Percentiles rank a stretch among this genome's conserved stretches.
Evolutionary conservation across 371 early-diverging fungal genomes (phyloP).

Genomic region (Mucor mucedo): DNA sequence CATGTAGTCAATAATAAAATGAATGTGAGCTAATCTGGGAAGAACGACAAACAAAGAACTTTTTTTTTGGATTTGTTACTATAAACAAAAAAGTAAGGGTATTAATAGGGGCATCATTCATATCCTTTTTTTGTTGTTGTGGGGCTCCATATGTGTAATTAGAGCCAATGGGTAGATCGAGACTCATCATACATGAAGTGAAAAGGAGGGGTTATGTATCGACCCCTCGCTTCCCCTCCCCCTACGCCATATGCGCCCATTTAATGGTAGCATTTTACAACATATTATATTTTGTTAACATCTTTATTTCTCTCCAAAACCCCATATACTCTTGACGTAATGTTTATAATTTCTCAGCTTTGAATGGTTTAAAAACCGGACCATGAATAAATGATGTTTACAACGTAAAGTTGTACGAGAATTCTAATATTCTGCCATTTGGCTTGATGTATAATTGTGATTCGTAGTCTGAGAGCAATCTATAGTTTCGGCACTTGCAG

Average conservation of each 20-base stretch:
- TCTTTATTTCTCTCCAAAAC: not conserved
- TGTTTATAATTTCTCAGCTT: not conserved
- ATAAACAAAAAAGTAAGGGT: constrained; percentile 2
- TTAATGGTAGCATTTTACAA: not conserved
- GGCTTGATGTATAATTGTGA: no score
- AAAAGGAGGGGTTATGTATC: not conserved
- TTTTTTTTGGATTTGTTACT: not conserved
- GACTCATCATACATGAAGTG: not conserved
- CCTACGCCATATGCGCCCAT: not conserved
- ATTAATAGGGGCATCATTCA: not conserved
- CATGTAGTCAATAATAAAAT: constrained; percentile 3
- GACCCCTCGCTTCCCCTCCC: not conserved
- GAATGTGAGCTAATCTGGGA: constrained; percentile 3
- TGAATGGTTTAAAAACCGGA: no score
- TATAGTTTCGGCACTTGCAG: not conserved
- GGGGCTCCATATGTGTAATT: no score
- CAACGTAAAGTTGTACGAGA: no score
- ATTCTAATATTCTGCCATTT: no score
- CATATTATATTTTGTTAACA: not conserved
- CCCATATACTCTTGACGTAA: not conserved
- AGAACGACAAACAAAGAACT: constrained; percentile 2
- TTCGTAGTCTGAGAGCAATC: no score
- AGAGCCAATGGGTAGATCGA: not conserved
- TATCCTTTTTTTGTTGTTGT: no score
- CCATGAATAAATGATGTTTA: not conserved